A percentile compares a stretch with the other conserved stretches of the same genome.
Evolutionary conservation across 1,284 basidiomycete genomes (phyloP).

Genomic region (Acaromyces ingoldii): DNA sequence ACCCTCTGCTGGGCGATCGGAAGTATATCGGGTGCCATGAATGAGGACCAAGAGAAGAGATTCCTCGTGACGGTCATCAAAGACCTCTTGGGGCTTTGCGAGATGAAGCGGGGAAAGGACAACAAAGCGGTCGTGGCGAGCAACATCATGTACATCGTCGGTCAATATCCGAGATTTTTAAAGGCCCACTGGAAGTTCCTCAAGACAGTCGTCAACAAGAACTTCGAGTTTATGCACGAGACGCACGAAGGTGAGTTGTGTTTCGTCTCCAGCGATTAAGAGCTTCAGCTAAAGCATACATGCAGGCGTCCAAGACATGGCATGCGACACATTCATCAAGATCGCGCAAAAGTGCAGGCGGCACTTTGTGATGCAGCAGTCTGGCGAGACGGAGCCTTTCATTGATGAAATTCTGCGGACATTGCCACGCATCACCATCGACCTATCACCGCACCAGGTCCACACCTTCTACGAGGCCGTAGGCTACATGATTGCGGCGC

Average conservation of each 20-base stretch:
- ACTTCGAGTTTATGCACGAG: conserved; percentile 99
- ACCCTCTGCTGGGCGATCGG: conserved; percentile 99
- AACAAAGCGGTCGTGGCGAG: conserved; percentile 99
- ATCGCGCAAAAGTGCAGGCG: conserved; percentile 97
- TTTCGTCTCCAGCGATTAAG: no score
- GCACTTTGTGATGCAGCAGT: conserved; percentile 98
- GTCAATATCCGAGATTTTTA: conserved; percentile 98
- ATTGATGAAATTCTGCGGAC: conserved; percentile 93
- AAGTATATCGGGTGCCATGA: conserved; percentile 98
- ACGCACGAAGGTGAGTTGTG: conserved; percentile 74
- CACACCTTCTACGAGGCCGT: conserved; percentile 70
- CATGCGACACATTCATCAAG: conserved; percentile 99
- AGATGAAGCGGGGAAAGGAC: conserved; percentile 98
- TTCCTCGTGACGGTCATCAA: conserved; percentile 99
- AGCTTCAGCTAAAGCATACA: conserved; percentile 7
- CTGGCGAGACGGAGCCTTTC: conserved; percentile 94
- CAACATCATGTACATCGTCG: conserved; percentile 99
- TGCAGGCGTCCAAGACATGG: conserved; percentile 90
- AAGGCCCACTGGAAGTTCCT: conserved; percentile 99
- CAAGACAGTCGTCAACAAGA: conserved; percentile 99
- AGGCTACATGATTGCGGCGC: conserved; percentile 98
- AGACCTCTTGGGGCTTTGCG: conserved; percentile 89
- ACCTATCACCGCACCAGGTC: conserved; percentile 86
- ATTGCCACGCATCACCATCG: conserved; percentile 89
- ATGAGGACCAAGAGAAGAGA: conserved; percentile 63